These are phyloP conservation scores for Mycena vitilis DNA, from an alignment of 768 basidiomycete genomes.

Conservation along the genomic window DNA sequence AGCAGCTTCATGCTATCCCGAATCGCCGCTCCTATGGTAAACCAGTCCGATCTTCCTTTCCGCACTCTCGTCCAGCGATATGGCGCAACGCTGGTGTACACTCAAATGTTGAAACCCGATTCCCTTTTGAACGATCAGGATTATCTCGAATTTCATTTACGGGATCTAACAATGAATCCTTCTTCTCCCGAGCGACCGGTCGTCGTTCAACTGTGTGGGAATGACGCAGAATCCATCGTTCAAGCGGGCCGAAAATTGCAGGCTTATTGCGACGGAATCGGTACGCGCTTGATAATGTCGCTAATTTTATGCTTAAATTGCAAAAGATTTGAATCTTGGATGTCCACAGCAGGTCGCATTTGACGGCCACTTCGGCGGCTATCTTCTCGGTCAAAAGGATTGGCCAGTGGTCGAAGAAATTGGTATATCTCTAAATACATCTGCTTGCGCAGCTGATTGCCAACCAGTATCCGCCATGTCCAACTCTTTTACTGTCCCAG, in stretches of 20 bases:
- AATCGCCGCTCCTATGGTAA: constrained; percentile 82
- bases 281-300: constrained; percentile 49
- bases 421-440: constrained; percentile 50
- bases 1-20: constrained; percentile 44
- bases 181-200: constrained; percentile 56
- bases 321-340: constrained; percentile 81
- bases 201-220: constrained; percentile 80
- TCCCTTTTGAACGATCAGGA: constrained; percentile 70
- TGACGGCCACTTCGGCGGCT: constrained; percentile 78
- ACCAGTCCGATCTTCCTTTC: constrained; percentile 84
- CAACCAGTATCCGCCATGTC: constrained; percentile 68
- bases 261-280: constrained; percentile 74
- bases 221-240: constrained; percentile 71
- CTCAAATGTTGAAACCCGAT: constrained; percentile 81
- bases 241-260: constrained; percentile 71
- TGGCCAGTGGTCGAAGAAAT: constrained; percentile 77
- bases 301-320: constrained; percentile 19
- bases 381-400: constrained; percentile 78
- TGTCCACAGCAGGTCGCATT: constrained; percentile 81
- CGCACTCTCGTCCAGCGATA: constrained; percentile 69
- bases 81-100: constrained; percentile 76
- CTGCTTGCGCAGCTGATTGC: not conserved
- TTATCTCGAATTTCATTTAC: constrained; percentile 72
- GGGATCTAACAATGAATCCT: constrained; percentile 58
- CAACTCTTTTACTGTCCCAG: constrained; percentile 70